These are phyloP conservation scores for Leccinum pallidistipes DNA, from an alignment of 1,284 basidiomycete species.

Conservation along the genomic window DNA sequence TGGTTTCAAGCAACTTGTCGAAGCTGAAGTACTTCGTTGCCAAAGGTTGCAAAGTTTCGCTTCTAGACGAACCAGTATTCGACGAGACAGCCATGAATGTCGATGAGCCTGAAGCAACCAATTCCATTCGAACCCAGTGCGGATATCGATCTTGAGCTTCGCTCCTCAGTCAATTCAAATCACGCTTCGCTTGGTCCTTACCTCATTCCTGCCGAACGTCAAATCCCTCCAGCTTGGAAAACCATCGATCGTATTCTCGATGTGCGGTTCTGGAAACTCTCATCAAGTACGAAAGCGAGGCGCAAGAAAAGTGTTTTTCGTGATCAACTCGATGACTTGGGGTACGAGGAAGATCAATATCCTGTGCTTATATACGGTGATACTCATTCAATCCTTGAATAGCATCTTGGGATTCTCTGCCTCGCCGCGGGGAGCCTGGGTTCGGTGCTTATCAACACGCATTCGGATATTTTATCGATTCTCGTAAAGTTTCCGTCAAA, in stretches of 20 bases:
- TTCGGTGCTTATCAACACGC: slow-evolving; percentile 69
- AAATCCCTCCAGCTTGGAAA: slow-evolving; percentile 75
- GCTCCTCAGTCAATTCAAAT: slow-evolving; percentile 22
- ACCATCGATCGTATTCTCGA: slow-evolving; percentile 83
- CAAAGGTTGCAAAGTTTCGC: slow-evolving; percentile 66
- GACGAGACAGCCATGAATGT: slow-evolving; percentile 35
- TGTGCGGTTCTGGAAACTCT: slow-evolving; percentile 55
- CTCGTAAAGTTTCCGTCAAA: slow-evolving; percentile 63
- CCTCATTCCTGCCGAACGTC: slow-evolving; percentile 57
- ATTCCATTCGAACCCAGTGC: slow-evolving; percentile 37
- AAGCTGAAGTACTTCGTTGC: slow-evolving; percentile 79
- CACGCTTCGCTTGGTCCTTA: slow-evolving; percentile 32
- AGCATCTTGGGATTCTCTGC: slow-evolving; percentile 93
- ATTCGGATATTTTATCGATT: slow-evolving; percentile 62
- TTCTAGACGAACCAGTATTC: slow-evolving; percentile 51
- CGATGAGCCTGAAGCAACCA: slow-evolving; percentile 29
- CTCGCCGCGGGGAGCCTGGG: slow-evolving; percentile 52
- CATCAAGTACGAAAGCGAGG: slow-evolving; percentile 14
- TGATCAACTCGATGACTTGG: slow-evolving; percentile 39
- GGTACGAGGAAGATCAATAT: slow-evolving; percentile 80
- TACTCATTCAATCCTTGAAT: slow-evolving; percentile 10
- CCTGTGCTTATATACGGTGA: neutral
- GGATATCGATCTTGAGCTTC: slow-evolving; percentile 41
- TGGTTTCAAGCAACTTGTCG: slow-evolving; percentile 57
- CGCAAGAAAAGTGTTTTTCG: slow-evolving; percentile 26